Evolutionary conservation across 352 stramenopile genomes (phyloP).

Genomic region (Pythium aristosporum): DNA sequence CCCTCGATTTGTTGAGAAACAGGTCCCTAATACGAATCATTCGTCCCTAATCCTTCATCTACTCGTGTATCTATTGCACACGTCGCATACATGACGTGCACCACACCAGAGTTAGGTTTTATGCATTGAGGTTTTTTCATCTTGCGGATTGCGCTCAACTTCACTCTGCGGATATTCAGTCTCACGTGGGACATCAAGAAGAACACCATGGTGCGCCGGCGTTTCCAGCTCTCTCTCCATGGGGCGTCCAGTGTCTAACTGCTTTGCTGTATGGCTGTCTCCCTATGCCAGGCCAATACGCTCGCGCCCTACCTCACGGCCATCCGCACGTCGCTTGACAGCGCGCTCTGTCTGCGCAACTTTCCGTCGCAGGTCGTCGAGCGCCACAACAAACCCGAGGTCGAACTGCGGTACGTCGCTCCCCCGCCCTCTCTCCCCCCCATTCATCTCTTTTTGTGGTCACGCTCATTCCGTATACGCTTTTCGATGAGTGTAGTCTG

Average conservation of each 20-base stretch:
- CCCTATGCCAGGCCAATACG: slow-evolving; percentile 56
- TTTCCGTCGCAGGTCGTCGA: slow-evolving; percentile 96
- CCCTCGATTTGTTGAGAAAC: not conserved
- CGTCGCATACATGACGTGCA: not conserved
- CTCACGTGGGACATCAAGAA: not conserved
- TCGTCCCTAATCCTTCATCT: not conserved
- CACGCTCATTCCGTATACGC: not conserved
- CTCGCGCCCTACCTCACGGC: slow-evolving; percentile 92
- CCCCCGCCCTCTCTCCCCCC: not conserved
- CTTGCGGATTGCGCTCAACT: slow-evolving; percentile 3
- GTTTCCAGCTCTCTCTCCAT: not conserved
- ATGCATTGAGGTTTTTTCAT: not conserved
- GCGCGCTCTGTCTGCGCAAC: slow-evolving; percentile 92
- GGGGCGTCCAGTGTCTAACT: not conserved
- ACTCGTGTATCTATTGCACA: not conserved
- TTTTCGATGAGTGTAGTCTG: slow-evolving; percentile 36
- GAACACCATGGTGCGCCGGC: not conserved
- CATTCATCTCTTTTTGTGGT: not conserved
- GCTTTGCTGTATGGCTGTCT: not conserved
- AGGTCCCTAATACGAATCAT: slow-evolving; percentile 4
- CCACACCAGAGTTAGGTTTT: not conserved
- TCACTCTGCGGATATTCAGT: slow-evolving; percentile 2
- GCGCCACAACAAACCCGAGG: slow-evolving; percentile 96
- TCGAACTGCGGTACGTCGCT: slow-evolving; percentile 87
- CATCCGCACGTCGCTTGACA: slow-evolving; percentile 92